Evolutionary conservation across 306 rosid genomes (phyloP).

Genomic region (Rosa rugosa): DNA sequence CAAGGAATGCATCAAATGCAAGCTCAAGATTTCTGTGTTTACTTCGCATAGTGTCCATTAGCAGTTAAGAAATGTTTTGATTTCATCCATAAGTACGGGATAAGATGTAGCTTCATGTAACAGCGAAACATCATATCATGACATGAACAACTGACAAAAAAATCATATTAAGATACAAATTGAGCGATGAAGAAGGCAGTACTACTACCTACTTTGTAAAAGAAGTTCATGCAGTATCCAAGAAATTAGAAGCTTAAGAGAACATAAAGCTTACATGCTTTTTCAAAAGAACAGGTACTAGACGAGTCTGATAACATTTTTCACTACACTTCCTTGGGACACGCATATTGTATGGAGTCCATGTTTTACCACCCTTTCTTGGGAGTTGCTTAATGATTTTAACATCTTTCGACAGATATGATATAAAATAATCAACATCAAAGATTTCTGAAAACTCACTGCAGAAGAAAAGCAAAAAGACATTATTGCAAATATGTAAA

Average conservation of each 20-base stretch:
- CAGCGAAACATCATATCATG: neutral
- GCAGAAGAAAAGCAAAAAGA: constrained; percentile 43
- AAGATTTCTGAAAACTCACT: constrained; percentile 97
- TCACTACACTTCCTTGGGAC: constrained; percentile 97
- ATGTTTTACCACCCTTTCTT: constrained; percentile 56
- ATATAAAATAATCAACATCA: constrained; percentile 82
- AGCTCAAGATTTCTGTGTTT: neutral
- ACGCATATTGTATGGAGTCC: constrained; percentile 72
- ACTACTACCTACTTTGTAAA: constrained; percentile 11
- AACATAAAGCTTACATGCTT: constrained; percentile 76
- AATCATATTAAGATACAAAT: neutral
- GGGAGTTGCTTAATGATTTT: constrained; percentile 88
- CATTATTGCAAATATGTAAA: constrained; percentile 10
- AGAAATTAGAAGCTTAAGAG: constrained; percentile 27
- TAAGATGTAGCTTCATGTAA: neutral
- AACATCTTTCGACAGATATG: constrained; percentile 72
- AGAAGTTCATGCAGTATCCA: constrained; percentile 15
- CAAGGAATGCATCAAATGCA: neutral
- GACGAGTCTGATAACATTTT: constrained; percentile 82
- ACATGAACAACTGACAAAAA: neutral
- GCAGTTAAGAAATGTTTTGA: neutral
- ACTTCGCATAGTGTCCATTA: neutral
- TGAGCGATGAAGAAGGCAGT: neutral
- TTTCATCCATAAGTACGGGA: neutral
- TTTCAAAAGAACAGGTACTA: constrained; percentile 84